Conservation (phyloP, 2,329 filamentous ascomycete genomes). For the Cladosporium austrohemisphaericum region DNA sequence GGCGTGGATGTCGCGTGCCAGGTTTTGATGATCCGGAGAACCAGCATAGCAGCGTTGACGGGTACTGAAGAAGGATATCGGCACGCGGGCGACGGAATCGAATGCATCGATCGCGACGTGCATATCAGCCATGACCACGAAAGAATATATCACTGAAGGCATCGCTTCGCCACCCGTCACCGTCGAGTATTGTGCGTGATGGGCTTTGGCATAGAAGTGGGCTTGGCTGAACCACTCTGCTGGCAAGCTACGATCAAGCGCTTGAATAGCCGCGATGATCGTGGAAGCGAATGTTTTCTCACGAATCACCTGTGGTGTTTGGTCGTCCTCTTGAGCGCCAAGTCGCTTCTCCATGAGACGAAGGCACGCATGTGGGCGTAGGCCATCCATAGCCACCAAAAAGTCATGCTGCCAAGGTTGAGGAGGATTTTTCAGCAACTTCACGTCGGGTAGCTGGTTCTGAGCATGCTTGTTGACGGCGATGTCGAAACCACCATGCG, state of each 20-base stretch:
- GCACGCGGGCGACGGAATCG: slow-evolving; percentile 34
- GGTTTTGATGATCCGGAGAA: slow-evolving; percentile 44
- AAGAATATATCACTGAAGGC: slow-evolving; percentile 41
- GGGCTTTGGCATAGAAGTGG: slow-evolving; percentile 41
- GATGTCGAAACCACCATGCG: slow-evolving; percentile 39
- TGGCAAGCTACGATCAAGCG: slow-evolving; percentile 34
- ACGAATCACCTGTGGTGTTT: slow-evolving; percentile 23
- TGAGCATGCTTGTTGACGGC: slow-evolving; percentile 40
- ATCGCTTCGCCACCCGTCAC: slow-evolving; percentile 22
- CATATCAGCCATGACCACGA: slow-evolving; percentile 37
- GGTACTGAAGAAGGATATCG: slow-evolving; percentile 44
- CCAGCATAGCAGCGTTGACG: slow-evolving; percentile 42
- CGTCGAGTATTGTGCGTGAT: slow-evolving; percentile 33
- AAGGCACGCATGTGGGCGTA: slow-evolving; percentile 15
- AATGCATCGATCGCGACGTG: slow-evolving; percentile 27
- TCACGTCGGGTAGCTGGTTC: slow-evolving; percentile 44
- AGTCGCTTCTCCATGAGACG: slow-evolving; percentile 19
- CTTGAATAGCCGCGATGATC: slow-evolving; percentile 30
- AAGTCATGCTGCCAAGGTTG: slow-evolving; percentile 33
- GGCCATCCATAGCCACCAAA: slow-evolving; percentile 34
- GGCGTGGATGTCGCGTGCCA: slow-evolving; percentile 44
- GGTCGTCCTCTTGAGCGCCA: slow-evolving; percentile 1
- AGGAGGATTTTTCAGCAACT: slow-evolving; percentile 32
- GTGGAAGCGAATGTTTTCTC: slow-evolving; percentile 37
- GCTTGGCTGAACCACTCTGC: slow-evolving; percentile 41